These are phyloP conservation scores for Malassezia arunalokei DNA, from an alignment of 1,284 basidiomycete species.

Conservation along the genomic window DNA sequence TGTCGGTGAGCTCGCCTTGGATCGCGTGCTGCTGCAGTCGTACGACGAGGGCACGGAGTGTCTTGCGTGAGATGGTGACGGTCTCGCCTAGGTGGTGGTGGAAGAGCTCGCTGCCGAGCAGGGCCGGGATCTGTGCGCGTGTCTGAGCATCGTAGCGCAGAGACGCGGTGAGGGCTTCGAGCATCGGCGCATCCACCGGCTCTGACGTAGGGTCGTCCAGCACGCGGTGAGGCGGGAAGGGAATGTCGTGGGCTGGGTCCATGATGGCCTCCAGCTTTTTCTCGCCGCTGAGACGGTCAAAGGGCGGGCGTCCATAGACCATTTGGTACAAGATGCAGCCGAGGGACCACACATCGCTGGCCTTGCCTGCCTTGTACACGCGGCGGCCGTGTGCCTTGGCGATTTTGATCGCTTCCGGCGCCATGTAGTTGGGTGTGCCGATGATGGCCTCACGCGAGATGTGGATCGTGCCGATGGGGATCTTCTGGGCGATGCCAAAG, in stretches of 20 bases:
- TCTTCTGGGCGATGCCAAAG: conserved; percentile 86
- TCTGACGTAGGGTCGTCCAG: conserved; percentile 50
- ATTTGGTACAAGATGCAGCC: conserved; percentile 95
- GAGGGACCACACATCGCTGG: conserved; percentile 80
- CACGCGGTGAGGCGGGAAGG: conserved; percentile 59
- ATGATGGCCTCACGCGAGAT: conserved; percentile 43
- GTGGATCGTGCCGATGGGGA: conserved; percentile 48
- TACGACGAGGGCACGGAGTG: conserved; percentile 26
- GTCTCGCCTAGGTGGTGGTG: conserved; percentile 16
- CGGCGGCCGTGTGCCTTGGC: conserved; percentile 35
- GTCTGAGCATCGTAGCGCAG: conserved; percentile 62
- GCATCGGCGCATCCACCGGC: conserved; percentile 58
- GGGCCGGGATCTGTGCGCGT: conserved; percentile 64
- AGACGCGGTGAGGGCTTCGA: conserved; percentile 63
- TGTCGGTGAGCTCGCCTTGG: conserved; percentile 30
- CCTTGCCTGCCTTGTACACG: conserved; percentile 47
- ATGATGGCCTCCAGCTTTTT: conserved; percentile 82
- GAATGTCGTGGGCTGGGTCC: conserved; percentile 59
- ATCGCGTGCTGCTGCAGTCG: conserved; percentile 24
- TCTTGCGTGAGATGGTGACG: conserved; percentile 23
- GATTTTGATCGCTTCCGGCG: conserved; percentile 44
- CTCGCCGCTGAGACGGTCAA: conserved; percentile 72
- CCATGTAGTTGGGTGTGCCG: conserved; percentile 47
- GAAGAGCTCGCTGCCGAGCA: conserved; percentile 39
- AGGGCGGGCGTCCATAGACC: conserved; percentile 82